phyloP scores from a whole-genome alignment of 495 filamentous ascomycete species.

The Neurospora pannonica region DNA sequence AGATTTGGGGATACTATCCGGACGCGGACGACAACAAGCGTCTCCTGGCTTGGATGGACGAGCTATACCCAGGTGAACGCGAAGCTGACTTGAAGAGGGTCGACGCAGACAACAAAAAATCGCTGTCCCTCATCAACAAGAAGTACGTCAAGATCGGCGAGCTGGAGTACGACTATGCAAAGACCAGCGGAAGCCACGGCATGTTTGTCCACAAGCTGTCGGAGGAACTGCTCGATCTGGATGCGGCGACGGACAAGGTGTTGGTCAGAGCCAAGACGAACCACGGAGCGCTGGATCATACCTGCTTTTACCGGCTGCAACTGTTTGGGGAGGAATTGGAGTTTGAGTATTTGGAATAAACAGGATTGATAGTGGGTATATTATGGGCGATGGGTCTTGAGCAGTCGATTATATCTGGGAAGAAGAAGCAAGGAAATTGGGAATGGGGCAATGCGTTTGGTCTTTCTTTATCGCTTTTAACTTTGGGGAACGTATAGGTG shows the following conservation, averaged over 20 bases:
- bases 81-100: not conserved
- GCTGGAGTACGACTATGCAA: slow-evolving; percentile 39
- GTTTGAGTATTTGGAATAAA: not conserved
- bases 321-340: slow-evolving; percentile 38
- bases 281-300: slow-evolving; percentile 43
- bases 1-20: slow-evolving; percentile 46
- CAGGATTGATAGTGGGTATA: not conserved
- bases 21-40: slow-evolving; percentile 20
- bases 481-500: not conserved
- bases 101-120: not conserved
- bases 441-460: not conserved
- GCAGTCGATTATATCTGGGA: not conserved
- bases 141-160: slow-evolving; percentile 42
- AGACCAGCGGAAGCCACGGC: slow-evolving; percentile 11
- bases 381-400: not conserved
- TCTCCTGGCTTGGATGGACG: slow-evolving; percentile 21
- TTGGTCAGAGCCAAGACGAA: slow-evolving; percentile 44
- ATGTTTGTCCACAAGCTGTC: slow-evolving; percentile 42
- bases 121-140: slow-evolving; percentile 11
- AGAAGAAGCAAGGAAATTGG: not conserved
- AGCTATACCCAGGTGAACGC: slow-evolving; percentile 13
- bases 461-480: not conserved
- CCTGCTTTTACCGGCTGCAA: slow-evolving; percentile 53
- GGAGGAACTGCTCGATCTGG: slow-evolving; percentile 24
- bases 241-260: slow-evolving; percentile 29